Conservation (phyloP, 192 early-diverging fungal genomes). For the Coemansia sp. region DNA sequence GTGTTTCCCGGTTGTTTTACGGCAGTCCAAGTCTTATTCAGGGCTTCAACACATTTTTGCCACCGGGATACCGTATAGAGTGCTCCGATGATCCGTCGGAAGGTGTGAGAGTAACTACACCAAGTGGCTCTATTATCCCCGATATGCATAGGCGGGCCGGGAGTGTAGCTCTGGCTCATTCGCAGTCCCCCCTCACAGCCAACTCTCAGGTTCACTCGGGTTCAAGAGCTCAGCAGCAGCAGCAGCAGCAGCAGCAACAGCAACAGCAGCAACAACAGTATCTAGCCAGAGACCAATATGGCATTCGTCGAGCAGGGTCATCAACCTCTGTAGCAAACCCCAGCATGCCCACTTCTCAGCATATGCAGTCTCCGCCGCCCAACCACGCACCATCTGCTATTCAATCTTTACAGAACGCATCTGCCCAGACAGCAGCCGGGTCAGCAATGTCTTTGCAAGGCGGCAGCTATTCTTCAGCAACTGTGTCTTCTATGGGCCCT, state of each 20-base stretch:
- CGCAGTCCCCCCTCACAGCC: conserved; percentile 25
- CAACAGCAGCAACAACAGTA: conserved; percentile 31
- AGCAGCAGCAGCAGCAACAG: background rate
- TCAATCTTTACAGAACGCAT: background rate
- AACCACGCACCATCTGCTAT: conserved; percentile 1
- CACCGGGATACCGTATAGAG: conserved; percentile 97
- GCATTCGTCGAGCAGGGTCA: conserved; percentile 18
- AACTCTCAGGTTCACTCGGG: background rate
- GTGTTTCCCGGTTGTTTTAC: conserved; percentile 94
- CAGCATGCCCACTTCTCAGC: conserved; percentile 11
- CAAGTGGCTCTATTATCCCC: conserved; percentile 61
- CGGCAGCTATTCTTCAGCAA: background rate
- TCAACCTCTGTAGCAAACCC: background rate
- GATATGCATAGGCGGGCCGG: conserved; percentile 38
- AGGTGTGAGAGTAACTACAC: conserved; percentile 86
- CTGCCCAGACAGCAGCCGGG: conserved; percentile 3
- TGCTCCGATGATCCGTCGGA: conserved; percentile 80
- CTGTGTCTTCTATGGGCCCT: background rate
- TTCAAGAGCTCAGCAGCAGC: background rate
- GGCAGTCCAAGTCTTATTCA: conserved; percentile 87
- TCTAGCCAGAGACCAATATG: conserved; percentile 29
- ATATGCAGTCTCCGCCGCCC: conserved; percentile 19
- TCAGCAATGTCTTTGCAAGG: background rate
- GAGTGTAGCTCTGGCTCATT: background rate
- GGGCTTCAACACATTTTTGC: conserved; percentile 99